Conservation (phyloP, 257 asterid genomes). For the Primulina eburnea region DNA sequence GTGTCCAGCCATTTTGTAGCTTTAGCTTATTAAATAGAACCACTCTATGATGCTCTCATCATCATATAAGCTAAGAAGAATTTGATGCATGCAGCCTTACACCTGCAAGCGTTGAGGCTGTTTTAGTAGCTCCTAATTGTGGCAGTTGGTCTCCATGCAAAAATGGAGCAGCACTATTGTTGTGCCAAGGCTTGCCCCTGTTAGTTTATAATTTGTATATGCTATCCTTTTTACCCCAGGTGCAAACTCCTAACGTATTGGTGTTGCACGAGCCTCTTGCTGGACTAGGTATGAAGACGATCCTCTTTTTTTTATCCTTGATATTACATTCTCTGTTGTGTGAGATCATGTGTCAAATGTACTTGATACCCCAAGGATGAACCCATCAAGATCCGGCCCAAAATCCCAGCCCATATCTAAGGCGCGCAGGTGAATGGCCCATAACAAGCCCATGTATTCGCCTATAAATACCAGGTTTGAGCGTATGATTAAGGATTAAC, state of each 20-base stretch:
- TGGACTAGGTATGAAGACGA: slow-evolving; percentile 73
- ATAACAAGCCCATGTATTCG: no score
- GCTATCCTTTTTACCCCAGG: slow-evolving; percentile 46
- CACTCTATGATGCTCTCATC: slow-evolving; percentile 11
- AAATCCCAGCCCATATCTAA: no score
- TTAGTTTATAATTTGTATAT: slow-evolving; percentile 27
- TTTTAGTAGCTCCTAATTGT: slow-evolving; percentile 15
- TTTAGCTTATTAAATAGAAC: slow-evolving; percentile 9
- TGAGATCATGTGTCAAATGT: background rate
- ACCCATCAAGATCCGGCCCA: no score
- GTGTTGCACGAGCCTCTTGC: slow-evolving; percentile 97
- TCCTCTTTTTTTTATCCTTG: background rate
- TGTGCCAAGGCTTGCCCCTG: slow-evolving; percentile 8
- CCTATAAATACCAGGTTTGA: no score
- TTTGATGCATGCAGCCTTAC: slow-evolving; percentile 14
- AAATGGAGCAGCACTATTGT: slow-evolving; percentile 13
- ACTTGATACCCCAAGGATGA: no score
- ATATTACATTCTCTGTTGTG: background rate
- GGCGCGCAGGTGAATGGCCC: no score
- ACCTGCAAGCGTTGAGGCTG: slow-evolving; percentile 9
- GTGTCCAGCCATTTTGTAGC: slow-evolving; percentile 9
- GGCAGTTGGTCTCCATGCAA: slow-evolving; percentile 17
- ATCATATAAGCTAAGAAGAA: slow-evolving; percentile 18
- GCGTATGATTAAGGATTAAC: no score
- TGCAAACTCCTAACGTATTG: slow-evolving; percentile 80